A percentile compares a stretch with the other conserved stretches of the same genome.
These are phyloP conservation scores for Castanea mollissima DNA, from an alignment of 306 rosid genomes.

Conservation along the genomic window DNA sequence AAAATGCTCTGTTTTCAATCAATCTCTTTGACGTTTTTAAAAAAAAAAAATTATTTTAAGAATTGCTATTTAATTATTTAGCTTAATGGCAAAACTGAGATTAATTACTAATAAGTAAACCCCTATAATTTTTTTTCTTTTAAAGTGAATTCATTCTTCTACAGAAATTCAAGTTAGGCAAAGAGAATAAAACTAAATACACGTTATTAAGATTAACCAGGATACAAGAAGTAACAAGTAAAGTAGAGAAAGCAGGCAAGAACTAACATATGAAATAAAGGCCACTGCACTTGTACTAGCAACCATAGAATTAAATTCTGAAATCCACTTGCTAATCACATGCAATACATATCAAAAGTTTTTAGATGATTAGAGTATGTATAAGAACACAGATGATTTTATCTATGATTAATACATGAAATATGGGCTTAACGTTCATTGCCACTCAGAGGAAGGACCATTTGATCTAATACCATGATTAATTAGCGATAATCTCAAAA, in stretches of 20 bases:
- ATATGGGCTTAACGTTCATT: not conserved
- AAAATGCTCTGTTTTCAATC: no score
- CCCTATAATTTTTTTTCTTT: conserved; percentile 12
- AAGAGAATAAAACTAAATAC: conserved; percentile 6
- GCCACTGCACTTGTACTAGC: not conserved
- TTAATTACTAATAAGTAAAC: no score
- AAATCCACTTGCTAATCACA: not conserved
- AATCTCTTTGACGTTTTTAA: no score
- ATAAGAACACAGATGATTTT: not conserved
- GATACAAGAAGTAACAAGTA: not conserved
- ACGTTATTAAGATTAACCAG: conserved; percentile 16
- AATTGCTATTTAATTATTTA: no score
- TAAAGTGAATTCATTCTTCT: conserved; percentile 61
- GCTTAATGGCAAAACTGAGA: no score
- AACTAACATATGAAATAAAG: not conserved
- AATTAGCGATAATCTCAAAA: no score
- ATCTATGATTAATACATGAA: not conserved
- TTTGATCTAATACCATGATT: no score
- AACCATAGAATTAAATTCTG: not conserved
- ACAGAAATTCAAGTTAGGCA: not conserved
- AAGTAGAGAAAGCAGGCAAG: not conserved
- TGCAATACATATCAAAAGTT: not conserved
- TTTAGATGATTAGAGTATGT: not conserved
- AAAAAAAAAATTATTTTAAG: no score
- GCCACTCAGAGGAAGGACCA: not conserved